Conservation (phyloP, 805 yeast species). For the Suhomyces sp. region DNA sequence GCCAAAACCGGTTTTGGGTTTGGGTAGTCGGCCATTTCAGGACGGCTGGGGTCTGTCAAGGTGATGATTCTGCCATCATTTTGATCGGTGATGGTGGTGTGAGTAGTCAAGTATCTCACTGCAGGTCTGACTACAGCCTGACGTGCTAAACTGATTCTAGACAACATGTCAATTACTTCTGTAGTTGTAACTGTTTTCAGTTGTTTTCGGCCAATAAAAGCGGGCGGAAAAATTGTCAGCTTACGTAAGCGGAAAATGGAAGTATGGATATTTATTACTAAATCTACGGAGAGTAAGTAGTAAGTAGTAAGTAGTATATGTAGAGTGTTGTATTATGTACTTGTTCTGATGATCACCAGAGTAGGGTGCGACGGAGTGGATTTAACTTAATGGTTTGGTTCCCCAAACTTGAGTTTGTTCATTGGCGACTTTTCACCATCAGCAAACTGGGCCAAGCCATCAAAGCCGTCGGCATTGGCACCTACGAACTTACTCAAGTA, state of each 20-base stretch:
- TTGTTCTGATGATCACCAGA: no score
- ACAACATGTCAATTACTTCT: constrained; percentile 18
- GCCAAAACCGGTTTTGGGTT: constrained; percentile 56
- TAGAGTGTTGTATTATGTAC: no score
- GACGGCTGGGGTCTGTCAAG: constrained; percentile 41
- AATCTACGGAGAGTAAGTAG: no score
- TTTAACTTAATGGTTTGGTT: constrained; percentile 18
- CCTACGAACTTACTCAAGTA: constrained; percentile 33
- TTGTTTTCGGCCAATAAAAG: constrained; percentile 13
- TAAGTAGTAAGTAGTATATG: not conserved
- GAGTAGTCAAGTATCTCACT: constrained; percentile 27
- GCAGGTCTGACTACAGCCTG: constrained; percentile 11
- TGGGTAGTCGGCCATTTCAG: constrained; percentile 58
- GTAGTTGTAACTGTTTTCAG: not conserved
- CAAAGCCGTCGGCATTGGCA: constrained; percentile 26
- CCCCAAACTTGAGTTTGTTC: constrained; percentile 36
- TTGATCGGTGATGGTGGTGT: constrained; percentile 39
- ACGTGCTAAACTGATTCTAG: constrained; percentile 25
- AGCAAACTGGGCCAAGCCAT: constrained; percentile 33
- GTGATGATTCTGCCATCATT: constrained; percentile 36
- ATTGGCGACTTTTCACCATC: constrained; percentile 38
- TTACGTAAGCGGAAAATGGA: no score
- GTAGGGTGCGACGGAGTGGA: no score
- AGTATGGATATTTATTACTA: not conserved
- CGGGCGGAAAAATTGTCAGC: constrained; percentile 7